Percentiles rank a stretch among this genome's conserved stretches.
Evolutionary conservation across 768 basidiomycete genomes (phyloP).

Genomic region (Baorangia bicolor): DNA sequence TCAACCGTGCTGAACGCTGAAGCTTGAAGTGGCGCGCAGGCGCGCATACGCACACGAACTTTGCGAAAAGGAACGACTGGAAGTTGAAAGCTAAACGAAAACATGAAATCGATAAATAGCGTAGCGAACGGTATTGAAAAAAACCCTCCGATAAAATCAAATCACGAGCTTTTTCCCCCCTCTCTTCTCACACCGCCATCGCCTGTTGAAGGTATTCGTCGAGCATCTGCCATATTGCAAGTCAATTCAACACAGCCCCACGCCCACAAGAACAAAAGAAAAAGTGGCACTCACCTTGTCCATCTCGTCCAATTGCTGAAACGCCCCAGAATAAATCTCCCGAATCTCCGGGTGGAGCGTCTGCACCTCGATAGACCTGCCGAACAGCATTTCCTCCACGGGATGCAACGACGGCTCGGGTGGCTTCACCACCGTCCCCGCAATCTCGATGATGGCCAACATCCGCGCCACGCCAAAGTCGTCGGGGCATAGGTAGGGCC

Average conservation of each 20-base stretch:
- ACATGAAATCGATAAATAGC: conserved; percentile 14
- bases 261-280: neutral
- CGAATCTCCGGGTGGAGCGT: conserved; percentile 67
- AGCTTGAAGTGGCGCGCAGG: too few species aligned
- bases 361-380: conserved; percentile 57
- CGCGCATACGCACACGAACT: neutral
- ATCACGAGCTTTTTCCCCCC: neutral
- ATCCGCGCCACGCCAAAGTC: conserved; percentile 86
- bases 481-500: conserved; percentile 59
- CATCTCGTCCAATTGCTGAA: conserved; percentile 76
- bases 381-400: conserved; percentile 76
- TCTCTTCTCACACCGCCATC: conserved; percentile 12
- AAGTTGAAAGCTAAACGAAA: neutral
- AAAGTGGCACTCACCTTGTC: conserved; percentile 56
- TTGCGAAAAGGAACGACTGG: neutral
- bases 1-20: too few species aligned
- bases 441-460: conserved; percentile 83
- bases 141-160: neutral
- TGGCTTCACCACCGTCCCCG: conserved; percentile 41
- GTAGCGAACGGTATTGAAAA: conserved; percentile 5
- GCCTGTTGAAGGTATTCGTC: conserved; percentile 33
- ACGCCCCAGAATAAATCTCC: conserved; percentile 68
- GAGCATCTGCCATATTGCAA: conserved; percentile 16
- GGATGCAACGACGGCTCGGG: conserved; percentile 47
- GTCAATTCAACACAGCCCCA: neutral